phyloP scores from a whole-genome alignment of 2,329 filamentous ascomycete species.

The Trichophyton rubrum region DNA sequence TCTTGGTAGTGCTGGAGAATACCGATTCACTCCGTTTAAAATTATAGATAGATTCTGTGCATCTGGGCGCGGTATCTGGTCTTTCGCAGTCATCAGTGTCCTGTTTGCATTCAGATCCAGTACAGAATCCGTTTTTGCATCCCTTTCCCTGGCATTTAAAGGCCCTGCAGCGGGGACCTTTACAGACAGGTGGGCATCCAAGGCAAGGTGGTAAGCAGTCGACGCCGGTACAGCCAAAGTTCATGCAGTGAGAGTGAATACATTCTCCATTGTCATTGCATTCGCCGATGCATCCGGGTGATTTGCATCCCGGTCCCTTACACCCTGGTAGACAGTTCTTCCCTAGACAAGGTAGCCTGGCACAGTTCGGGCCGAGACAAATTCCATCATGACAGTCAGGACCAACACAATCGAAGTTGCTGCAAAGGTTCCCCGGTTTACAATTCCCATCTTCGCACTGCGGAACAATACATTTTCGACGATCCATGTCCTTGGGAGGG shows the following conservation, averaged over 20 bases:
- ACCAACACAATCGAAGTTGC: conserved; percentile 4
- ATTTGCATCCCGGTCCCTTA: neutral
- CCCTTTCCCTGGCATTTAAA: neutral
- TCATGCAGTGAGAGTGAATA: neutral
- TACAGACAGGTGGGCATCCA: neutral
- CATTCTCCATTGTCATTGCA: neutral
- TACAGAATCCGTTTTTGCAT: conserved; percentile 3
- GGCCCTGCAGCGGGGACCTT: neutral
- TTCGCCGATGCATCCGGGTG: neutral
- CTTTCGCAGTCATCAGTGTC: conserved; percentile 4
- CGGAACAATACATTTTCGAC: neutral
- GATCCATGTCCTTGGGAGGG: neutral
- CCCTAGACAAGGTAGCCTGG: neutral
- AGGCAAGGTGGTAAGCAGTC: neutral
- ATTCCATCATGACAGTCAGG: conserved; percentile 4
- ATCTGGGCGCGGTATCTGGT: neutral
- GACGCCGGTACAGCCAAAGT: conserved; percentile 3
- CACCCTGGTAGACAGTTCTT: neutral
- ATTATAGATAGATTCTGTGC: conserved; percentile 5
- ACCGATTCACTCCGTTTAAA: neutral
- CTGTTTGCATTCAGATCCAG: neutral
- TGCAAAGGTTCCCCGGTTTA: neutral
- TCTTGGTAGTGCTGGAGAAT: neutral
- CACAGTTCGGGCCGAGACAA: conserved; percentile 3
- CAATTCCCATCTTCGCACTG: conserved; percentile 4